Evolutionary conservation across 2,329 filamentous ascomycete species (phyloP).

Genomic region (Colletotrichum magnum): DNA sequence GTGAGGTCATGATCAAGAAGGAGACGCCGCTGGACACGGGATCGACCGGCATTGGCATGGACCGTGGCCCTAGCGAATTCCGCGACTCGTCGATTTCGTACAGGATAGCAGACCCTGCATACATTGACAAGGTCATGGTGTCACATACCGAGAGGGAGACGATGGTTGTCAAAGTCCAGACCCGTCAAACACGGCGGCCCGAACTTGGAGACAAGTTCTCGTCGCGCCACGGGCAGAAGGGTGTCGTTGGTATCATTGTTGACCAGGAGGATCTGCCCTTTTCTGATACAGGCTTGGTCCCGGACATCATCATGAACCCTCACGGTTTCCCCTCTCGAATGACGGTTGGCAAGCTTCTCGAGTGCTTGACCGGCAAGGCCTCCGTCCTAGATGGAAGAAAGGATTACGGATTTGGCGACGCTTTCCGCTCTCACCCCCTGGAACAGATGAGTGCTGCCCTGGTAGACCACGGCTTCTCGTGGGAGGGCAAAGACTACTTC

Average conservation of each 20-base stretch:
- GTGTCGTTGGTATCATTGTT: conserved; percentile 96
- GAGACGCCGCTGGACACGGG: conserved; percentile 84
- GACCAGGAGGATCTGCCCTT: conserved; percentile 98
- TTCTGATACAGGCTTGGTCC: conserved; percentile 89
- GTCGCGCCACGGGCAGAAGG: conserved; percentile 97
- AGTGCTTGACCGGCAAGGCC: conserved; percentile 94
- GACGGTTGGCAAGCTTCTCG: conserved; percentile 98
- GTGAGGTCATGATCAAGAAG: conserved; percentile 93
- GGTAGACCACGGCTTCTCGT: conserved; percentile 91
- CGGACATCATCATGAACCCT: conserved; percentile 99
- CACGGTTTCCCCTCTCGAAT: conserved; percentile 99
- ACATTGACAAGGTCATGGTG: conserved; percentile 97
- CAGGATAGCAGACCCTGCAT: conserved; percentile 85
- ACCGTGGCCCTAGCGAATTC: conserved; percentile 73
- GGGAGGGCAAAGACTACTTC: conserved; percentile 97
- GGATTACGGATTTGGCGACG: conserved; percentile 86
- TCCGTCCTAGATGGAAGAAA: conserved; percentile 87
- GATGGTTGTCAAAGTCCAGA: conserved; percentile 92
- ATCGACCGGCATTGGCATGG: conserved; percentile 78
- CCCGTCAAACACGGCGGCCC: conserved; percentile 93
- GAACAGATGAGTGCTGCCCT: conserved; percentile 91
- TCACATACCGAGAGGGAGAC: conserved; percentile 90
- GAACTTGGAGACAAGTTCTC: conserved; percentile 99
- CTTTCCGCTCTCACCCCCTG: conserved; percentile 86
- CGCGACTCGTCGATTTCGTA: conserved; percentile 82